A percentile compares a stretch with the other conserved stretches of the same genome.
These are phyloP conservation scores for Aspergillus amoenus DNA, from an alignment of 2,329 filamentous ascomycete genomes.

Conservation along the genomic window DNA sequence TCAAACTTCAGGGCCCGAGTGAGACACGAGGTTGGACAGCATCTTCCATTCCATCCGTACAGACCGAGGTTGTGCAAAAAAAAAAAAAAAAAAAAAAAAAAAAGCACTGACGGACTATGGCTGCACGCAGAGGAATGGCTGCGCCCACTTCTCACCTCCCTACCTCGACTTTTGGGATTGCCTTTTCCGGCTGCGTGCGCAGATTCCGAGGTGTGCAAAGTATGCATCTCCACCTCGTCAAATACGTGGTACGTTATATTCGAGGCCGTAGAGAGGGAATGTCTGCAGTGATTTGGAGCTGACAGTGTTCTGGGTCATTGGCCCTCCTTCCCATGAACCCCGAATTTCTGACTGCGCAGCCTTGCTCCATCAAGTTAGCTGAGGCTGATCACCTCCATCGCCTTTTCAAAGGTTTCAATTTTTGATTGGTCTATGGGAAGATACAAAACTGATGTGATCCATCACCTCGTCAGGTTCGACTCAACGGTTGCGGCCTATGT, in stretches of 20 bases:
- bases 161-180: slow-evolving; percentile 15
- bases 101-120: not conserved
- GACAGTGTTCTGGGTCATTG: not conserved
- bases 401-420: not conserved
- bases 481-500: slow-evolving; percentile 7
- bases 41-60: not conserved
- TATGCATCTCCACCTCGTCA: slow-evolving; percentile 10
- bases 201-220: slow-evolving; percentile 9
- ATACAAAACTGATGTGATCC: slow-evolving; percentile 9
- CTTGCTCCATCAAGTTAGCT: slow-evolving; percentile 4
- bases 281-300: not conserved
- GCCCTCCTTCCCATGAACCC: not conserved
- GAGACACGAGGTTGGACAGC: not conserved
- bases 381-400: slow-evolving; percentile 5
- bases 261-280: not conserved
- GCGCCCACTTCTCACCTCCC: not conserved
- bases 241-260: slow-evolving; percentile 7
- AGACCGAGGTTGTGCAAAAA: not conserved
- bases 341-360: slow-evolving; percentile 5
- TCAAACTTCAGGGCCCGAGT: not conserved
- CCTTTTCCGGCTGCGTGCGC: slow-evolving; percentile 25
- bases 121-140: slow-evolving; percentile 2
- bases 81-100: not conserved
- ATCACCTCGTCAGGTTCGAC: slow-evolving; percentile 8
- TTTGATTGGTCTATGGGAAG: not conserved